Evolutionary conservation across 495 filamentous ascomycete species (phyloP).

Genomic region (Penicillium lagena): DNA sequence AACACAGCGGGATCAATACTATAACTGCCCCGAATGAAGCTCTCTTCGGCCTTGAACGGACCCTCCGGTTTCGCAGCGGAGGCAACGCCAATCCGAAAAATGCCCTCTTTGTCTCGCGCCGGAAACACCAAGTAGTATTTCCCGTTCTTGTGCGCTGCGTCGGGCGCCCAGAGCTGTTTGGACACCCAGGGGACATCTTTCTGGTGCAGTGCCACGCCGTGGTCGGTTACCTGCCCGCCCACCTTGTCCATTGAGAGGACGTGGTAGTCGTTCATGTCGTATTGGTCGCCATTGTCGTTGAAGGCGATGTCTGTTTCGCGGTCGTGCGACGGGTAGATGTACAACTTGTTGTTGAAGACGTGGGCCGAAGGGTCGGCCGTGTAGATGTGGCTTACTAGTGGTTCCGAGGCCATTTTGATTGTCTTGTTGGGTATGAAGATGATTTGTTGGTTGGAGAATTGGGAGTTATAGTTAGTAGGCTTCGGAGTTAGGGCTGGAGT

Average conservation of each 20-base stretch:
- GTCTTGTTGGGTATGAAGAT: background rate
- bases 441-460: background rate
- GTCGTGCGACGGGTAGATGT: conserved; percentile 47
- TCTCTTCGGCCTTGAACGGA: conserved; percentile 35
- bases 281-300: conserved; percentile 79
- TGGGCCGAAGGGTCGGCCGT: conserved; percentile 51
- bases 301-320: conserved; percentile 41
- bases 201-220: conserved; percentile 31
- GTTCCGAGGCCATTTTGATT: conserved; percentile 17
- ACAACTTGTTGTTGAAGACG: conserved; percentile 41
- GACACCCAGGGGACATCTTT: conserved; percentile 39
- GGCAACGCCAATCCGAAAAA: conserved; percentile 58
- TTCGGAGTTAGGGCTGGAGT: too few species aligned
- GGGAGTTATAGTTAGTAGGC: too few species aligned
- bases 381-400: conserved; percentile 60
- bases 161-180: conserved; percentile 43
- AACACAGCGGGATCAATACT: conserved; percentile 47
- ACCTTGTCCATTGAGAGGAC: conserved; percentile 41
- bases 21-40: conserved; percentile 32
- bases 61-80: conserved; percentile 36
- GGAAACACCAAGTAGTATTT: conserved; percentile 47
- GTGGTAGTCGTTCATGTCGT: conserved; percentile 61
- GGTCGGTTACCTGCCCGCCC: conserved; percentile 34
- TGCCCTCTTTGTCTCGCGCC: conserved; percentile 37
- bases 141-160: conserved; percentile 36